Base-by-base conservation (phyloP, 371 early-diverging fungal genomes). In the Neoconidiobolus thromboides region DNA sequence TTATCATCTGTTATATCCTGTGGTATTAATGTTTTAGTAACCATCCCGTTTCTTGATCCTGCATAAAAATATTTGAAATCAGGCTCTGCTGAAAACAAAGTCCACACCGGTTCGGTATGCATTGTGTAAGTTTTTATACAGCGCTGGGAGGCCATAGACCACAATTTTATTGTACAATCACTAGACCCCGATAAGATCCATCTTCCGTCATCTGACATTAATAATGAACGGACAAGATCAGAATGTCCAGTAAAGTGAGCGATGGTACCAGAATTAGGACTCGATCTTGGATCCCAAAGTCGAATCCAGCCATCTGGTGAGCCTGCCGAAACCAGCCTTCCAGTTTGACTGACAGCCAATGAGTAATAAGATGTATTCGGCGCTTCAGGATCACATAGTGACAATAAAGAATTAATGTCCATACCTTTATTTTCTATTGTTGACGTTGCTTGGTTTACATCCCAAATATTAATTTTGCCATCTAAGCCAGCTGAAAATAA, bases 401-500 rank as follows among this genome's bases (percentile, higher is more conserved):
- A 48, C 3, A 10, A 43, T 14, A 49, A 40, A 39, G 43, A 14
- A n/a, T 14, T 38, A 57, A n/a, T 41, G 10, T 14, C 6, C 42
- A n/a, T n/a, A n/a, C 12, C n/a, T n/a, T 14, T 43, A 36, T 15
- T 37, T 3, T 43, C 43, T 49, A 3, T 40, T 7, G 64, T 58
- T 12, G 63, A 64, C 36, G 81, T 68, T 37, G 72, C 68, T 64
- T 83, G 77, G 43, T 67, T 69, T 46, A 93, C 68, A 69, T 95
- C 93, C 97, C 97, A 96, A 39, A 95, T 69, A 49, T 78, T 74
- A 49, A 94, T 87, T 50, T 75, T 75, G 61, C 85, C 79, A 69
- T 97, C 98, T 10, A 93, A 73, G n/a, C 98, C 96, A 41, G 86
- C 96, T 57, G 89, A 89, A 1, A 90, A 89, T 2, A 94, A 80